Evolutionary conservation across 169 alveolate species (phyloP), one percentile per base, ranked within the genome.

Genomic region (Ichthyophthirius multifiliis): DNA sequence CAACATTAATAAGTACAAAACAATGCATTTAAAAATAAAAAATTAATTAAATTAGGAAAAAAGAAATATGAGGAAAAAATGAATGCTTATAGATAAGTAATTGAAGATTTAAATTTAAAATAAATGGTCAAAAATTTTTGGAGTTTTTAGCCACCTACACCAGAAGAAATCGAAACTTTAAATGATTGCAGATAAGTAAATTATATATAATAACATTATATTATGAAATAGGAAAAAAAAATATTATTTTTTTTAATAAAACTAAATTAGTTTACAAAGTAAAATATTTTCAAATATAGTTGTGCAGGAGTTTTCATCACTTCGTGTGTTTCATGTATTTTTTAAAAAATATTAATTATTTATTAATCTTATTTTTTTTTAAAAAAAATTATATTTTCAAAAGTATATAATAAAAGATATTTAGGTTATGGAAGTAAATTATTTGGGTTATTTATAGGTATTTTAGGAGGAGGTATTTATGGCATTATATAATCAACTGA

Each of bases 151-250:
- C 82, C 76, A 7, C 45, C 65, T 4, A 81, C 86, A 6, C 86
- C 86, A 34, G 86, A 81, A 34, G 86, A 81, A 55, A 81, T 65
- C 30, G 86, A 81, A 43, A 71, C 80, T 32, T 43, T 81, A 44
- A 44, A 81, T 27, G 76, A 67, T 32, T 81, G 86, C 65, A 81
- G 77, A 67, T 18, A 44, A 20, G 77, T 67, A 39, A 67, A 13
- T 18, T 39, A n/a, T 55, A n/a, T 13, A 55, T 3, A 18, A n/a
- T 47, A 47, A 10, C n/a, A 5, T 12, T 47, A 30, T 65, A 34
- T n/a, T n/a, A n/a, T n/a, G n/a, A n/a, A n/a, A n/a, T n/a, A n/a
- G n/a, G n/a, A n/a, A n/a, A n/a, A n/a, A n/a, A 12, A 32, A 34
- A 31, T 0, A 12, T 6, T 65, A 4, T 0, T 15, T 32, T 65